These are phyloP conservation scores for Mycosphaerella sp. DNA, from an alignment of 2,329 filamentous ascomycete species.

Conservation along the genomic window DNA sequence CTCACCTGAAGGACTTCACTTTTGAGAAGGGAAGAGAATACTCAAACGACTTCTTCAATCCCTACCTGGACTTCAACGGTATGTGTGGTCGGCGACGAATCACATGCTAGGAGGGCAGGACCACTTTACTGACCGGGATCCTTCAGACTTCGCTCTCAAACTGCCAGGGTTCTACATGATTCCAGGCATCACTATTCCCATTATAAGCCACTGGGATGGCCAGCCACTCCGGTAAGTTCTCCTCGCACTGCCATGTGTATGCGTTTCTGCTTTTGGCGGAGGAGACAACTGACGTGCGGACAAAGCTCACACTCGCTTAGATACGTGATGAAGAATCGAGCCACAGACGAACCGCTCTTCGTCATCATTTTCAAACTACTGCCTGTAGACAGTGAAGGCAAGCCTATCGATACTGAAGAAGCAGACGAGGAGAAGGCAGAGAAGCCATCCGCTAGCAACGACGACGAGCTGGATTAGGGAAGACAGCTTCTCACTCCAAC, in stretches of 20 bases:
- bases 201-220: conserved; percentile 75
- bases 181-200: conserved; percentile 63
- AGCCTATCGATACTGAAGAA: conserved; percentile 3
- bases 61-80: conserved; percentile 82
- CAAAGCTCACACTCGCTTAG: conserved; percentile 73
- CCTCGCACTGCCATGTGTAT: conserved; percentile 11
- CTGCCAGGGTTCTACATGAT: conserved; percentile 53
- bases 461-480: conserved; percentile 24
- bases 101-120: background rate
- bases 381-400: conserved; percentile 48
- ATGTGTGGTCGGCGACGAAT: conserved; percentile 11
- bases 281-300: conserved; percentile 26
- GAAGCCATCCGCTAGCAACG: conserved; percentile 1
- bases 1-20: conserved; percentile 50
- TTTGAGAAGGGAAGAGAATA: conserved; percentile 60
- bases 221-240: conserved; percentile 63
- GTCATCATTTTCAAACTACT: conserved; percentile 76
- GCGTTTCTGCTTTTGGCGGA: conserved; percentile 2
- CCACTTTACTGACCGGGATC: background rate
- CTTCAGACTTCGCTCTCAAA: conserved; percentile 59
- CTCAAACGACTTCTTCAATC: conserved; percentile 75
- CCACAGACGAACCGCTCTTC: conserved; percentile 68
- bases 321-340: conserved; percentile 81
- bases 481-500: background rate
- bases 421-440: background rate